Evolutionary conservation across 2,329 filamentous ascomycete genomes (phyloP), one percentile per base, ranked within the genome.

Genomic region (Dactylellina cionopaga): DNA sequence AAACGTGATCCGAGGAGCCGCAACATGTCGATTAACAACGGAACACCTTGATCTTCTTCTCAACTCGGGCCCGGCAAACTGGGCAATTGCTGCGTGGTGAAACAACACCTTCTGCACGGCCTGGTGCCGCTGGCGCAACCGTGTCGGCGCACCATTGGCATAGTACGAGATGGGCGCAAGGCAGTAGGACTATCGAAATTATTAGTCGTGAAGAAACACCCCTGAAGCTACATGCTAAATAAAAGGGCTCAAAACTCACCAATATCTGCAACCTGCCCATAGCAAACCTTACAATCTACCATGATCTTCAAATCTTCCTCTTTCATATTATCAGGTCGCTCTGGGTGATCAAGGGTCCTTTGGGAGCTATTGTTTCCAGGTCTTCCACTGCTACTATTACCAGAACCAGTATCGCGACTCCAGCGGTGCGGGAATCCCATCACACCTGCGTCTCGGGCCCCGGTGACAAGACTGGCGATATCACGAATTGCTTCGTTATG

Each of bases 271-370:
- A 74, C 52, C 39, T 74, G 69, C 22, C 69, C 69, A 19, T 66
- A 74, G 29, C 69, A 74, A 55, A 74, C 69, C 11, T 74, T 74
- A 41, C 69, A 74, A 46, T 74, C 69, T 2, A 39, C 60, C 69
- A 68, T 74, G n/a, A 74, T 74, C 55, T 74, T 74, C 29, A 74
- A 25, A 46, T 74, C 69, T 27, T 72, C 69, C n/a, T 74, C 69
- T 44, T 74, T 74, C 69, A 74, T 60, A 37, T 68, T 74, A n/a
- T 68, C 69, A n/a, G 69, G 69, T 13, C 69, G 31, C 25, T 74
- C 62, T 10, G 69, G 69, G n/a, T 74, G 55, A 27, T 74, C 69
- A 1, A 74, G 43, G 10, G 47, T 74, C 41, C 69, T 44, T 13
- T 52, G 59, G 1, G 59, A 22, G 27, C n/a, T 39, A 27, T 49